Conservation (phyloP, 73 alveolate species). For the Uronychia binucleata region DNA sequence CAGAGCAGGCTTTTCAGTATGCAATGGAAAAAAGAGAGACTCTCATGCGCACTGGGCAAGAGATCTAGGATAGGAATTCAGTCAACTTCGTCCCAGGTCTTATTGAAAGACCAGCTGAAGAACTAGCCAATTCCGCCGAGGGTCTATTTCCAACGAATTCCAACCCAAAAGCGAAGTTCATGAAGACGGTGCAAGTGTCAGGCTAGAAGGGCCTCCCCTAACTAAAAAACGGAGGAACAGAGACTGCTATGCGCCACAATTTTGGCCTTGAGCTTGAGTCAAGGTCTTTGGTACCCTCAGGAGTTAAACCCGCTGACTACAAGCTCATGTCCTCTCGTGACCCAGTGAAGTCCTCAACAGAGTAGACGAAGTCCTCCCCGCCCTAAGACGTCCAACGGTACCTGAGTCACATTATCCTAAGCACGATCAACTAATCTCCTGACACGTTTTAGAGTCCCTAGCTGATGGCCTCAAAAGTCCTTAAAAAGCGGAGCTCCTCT, state of each 20-base stretch:
- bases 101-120: neutral
- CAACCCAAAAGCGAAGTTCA: neutral
- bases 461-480: neutral
- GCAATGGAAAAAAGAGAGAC: neutral
- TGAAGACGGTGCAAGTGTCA: neutral
- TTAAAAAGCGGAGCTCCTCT: neutral
- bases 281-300: neutral
- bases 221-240: neutral
- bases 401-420: neutral
- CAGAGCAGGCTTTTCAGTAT: neutral
- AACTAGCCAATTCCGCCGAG: neutral
- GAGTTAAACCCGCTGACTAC: neutral
- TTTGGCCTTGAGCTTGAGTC: neutral
- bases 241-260: neutral
- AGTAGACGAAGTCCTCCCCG: neutral
- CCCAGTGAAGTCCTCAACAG: neutral
- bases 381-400: neutral
- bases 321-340: no score
- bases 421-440: neutral
- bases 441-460: neutral
- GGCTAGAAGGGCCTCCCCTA: neutral
- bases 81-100: neutral
- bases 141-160: neutral
- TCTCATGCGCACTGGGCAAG: neutral
- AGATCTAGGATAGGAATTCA: no score